Evolutionary conservation across 164 flowering plant genomes (phyloP), one percentile per base, ranked within the genome.

Genomic region (Platanus orientalis): DNA sequence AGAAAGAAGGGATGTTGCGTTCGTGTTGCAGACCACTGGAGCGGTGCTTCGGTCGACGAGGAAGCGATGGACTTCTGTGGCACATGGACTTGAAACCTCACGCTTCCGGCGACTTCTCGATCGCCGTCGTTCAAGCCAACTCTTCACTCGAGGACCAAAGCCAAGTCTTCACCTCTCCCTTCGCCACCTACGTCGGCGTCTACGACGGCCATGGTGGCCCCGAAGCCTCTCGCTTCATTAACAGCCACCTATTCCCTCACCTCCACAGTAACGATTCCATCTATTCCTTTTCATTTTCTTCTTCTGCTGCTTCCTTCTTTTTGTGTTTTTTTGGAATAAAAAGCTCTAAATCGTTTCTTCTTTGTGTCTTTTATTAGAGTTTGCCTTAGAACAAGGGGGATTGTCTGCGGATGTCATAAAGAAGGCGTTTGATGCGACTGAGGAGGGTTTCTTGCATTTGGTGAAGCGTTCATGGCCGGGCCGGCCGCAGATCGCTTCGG

Each of bases 191-290:
- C 28, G 70, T 84, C 21, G 88, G 88, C 23, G 84, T 84, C 27
- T 84, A 80, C 51, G 88, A 84, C 60, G 88, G 88, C 45, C 88
- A 84, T 45, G 88, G 88, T 29, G 88, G 88, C 3, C 84, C 88
- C 7, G 83, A 84, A 40, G 84, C 88, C 27, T 80, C 88, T 36
- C 69, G 84, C 32, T 84, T 84, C 60, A 76, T 84, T 60, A 84
- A 73, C 68, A 66, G 58, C 17, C 78, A 77, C 28, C 77, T 84
- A 36, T 73, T 84, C 63, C 71, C 77, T 14, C 65, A 61, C 19
- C 72, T 76, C 3, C 80, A 75, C 58, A 68, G 78, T 75, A 55
- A 45, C 9, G 28, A 11, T 36, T 4, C 44, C 23, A 25, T 24
- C 23, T 6, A 11, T 24, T 27, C 7, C 54, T 27, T 12, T 21